Percentiles rank a stretch among this genome's conserved stretches.
Evolutionary conservation across 1,139 yeast genomes (phyloP).

Genomic region (Wickerhamomyces sp.): DNA sequence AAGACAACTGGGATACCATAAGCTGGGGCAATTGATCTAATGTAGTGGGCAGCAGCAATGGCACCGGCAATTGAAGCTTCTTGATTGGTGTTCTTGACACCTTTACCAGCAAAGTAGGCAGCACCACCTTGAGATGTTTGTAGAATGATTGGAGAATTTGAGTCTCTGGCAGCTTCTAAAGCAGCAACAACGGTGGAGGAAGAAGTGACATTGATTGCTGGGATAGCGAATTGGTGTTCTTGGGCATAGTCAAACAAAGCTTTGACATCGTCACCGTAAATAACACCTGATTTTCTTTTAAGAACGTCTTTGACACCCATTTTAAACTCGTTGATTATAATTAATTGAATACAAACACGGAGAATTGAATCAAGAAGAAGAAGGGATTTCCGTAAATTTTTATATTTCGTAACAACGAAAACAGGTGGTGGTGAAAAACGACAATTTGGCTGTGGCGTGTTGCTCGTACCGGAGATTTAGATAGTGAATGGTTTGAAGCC

Average conservation of each 20-base stretch:
- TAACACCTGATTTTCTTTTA: slow-evolving; percentile 92
- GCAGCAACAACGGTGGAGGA: slow-evolving; percentile 97
- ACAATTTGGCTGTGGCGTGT: too few species aligned
- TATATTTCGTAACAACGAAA: neutral
- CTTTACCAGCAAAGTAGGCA: slow-evolving; percentile 99
- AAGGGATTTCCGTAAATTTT: neutral
- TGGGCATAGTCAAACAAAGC: slow-evolving; percentile 91
- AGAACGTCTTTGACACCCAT: slow-evolving; percentile 64
- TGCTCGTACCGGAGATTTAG: too few species aligned
- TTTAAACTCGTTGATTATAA: too few species aligned
- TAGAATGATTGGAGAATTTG: slow-evolving; percentile 90
- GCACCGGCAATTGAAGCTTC: slow-evolving; percentile 93
- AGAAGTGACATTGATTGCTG: slow-evolving; percentile 97
- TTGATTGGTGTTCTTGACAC: slow-evolving; percentile 91
- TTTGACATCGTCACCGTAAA: slow-evolving; percentile 97
- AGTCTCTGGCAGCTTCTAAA: slow-evolving; percentile 97
- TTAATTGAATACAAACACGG: neutral
- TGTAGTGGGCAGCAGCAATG: slow-evolving; percentile 97
- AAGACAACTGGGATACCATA: slow-evolving; percentile 95
- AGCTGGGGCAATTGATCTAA: slow-evolving; percentile 92
- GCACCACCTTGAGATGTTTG: slow-evolving; percentile 99
- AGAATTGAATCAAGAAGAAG: neutral
- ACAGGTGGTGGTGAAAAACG: neutral
- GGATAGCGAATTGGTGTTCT: slow-evolving; percentile 91
- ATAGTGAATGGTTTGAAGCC: too few species aligned